Conservation (phyloP, 2,329 filamentous ascomycete genomes). For the Aspergillus phoenicis region DNA sequence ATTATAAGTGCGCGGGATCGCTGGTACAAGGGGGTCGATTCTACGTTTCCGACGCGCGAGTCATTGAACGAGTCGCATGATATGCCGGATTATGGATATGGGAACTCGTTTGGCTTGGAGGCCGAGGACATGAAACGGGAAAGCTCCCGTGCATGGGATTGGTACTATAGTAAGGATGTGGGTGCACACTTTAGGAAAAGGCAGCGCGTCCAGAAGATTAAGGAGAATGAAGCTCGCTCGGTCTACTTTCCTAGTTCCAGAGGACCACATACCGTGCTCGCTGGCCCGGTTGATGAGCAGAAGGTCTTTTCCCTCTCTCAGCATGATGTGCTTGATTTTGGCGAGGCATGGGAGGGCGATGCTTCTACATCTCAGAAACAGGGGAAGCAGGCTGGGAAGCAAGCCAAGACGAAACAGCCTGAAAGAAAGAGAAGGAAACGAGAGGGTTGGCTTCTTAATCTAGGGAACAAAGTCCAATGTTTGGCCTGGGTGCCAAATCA, state of each 20-base stretch:
- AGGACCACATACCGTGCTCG: conserved; percentile 49
- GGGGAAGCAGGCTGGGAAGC: not conserved
- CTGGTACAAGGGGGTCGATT: conserved; percentile 52
- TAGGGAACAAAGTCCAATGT: conserved; percentile 57
- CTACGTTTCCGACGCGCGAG: conserved; percentile 53
- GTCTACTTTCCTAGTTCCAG: conserved; percentile 46
- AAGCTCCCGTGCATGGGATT: conserved; percentile 52
- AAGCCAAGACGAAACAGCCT: conserved; percentile 8
- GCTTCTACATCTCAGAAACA: conserved; percentile 19
- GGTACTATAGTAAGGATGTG: conserved; percentile 53
- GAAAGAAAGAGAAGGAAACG: conserved; percentile 30
- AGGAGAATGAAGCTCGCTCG: conserved; percentile 38
- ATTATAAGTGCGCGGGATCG: conserved; percentile 52
- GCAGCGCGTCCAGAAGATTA: conserved; percentile 45
- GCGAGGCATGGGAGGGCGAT: conserved; percentile 45
- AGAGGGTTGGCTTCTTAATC: conserved; percentile 58
- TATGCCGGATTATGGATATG: conserved; percentile 42
- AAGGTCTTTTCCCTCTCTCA: conserved; percentile 46
- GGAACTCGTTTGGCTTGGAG: conserved; percentile 47
- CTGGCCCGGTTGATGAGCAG: conserved; percentile 53
- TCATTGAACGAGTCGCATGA: conserved; percentile 34
- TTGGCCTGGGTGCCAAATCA: conserved; percentile 51
- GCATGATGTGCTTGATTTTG: conserved; percentile 48
- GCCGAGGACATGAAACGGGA: conserved; percentile 48
- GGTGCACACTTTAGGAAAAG: conserved; percentile 44